Conservation (phyloP, 108 stramenopile genomes). For the Discostella stelligeroides region DNA sequence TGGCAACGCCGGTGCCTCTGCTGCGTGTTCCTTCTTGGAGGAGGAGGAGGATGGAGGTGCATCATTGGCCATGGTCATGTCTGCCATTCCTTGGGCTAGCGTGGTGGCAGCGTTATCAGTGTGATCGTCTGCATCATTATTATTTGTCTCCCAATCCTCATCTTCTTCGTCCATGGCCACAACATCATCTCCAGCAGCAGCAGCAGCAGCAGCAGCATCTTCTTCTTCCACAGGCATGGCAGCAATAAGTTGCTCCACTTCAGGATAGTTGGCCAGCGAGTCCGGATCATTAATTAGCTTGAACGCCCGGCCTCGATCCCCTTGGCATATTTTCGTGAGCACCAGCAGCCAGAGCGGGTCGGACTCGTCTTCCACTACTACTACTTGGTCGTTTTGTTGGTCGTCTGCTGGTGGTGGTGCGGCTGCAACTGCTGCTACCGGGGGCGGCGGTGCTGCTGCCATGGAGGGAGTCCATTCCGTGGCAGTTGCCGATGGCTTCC, state of each 20-base stretch:
- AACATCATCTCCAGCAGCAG: neutral
- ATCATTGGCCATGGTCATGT: constrained; percentile 33
- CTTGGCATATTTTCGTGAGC: constrained; percentile 71
- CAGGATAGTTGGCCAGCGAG: constrained; percentile 73
- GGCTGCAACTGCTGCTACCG: too few species aligned
- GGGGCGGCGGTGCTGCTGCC: constrained; percentile 46
- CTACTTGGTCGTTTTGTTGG: neutral
- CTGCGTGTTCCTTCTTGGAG: constrained; percentile 12
- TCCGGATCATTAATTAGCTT: constrained; percentile 85
- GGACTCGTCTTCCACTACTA: constrained; percentile 65
- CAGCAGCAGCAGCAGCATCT: neutral
- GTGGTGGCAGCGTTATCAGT: neutral
- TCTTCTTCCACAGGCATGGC: constrained; percentile 6
- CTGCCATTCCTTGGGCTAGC: constrained; percentile 41
- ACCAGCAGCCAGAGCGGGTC: constrained; percentile 91
- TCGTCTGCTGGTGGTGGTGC: too few species aligned
- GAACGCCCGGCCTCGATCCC: constrained; percentile 72
- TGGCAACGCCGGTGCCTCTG: constrained; percentile 31
- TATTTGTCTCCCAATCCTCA: constrained; percentile 38
- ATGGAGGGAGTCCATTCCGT: constrained; percentile 74
- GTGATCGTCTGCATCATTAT: neutral
- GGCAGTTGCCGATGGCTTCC: constrained; percentile 82
- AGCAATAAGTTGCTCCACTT: constrained; percentile 63
- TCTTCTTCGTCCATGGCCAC: constrained; percentile 11
- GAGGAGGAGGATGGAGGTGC: constrained; percentile 1